Conservation (phyloP, 1,139 yeast species). For the Zygoascus hellenicus region DNA sequence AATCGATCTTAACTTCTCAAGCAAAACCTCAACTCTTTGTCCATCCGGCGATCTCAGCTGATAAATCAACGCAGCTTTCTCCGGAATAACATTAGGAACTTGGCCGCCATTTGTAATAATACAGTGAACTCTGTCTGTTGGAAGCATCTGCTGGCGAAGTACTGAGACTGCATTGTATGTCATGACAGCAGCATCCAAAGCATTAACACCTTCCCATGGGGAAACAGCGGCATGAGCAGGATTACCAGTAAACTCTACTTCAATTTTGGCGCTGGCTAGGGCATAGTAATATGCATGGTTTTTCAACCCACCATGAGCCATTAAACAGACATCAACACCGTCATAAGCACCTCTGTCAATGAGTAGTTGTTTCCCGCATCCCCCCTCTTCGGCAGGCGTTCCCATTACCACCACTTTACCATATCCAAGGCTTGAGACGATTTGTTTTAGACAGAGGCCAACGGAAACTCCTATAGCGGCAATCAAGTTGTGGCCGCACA, state of each 20-base stretch:
- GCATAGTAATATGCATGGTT: background rate
- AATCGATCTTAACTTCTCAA: background rate
- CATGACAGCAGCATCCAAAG: slow-evolving; percentile 13
- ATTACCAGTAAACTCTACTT: slow-evolving; percentile 10
- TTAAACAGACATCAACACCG: slow-evolving; percentile 24
- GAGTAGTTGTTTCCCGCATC: slow-evolving; percentile 26
- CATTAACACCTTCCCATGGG: slow-evolving; percentile 16
- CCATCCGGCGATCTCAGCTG: background rate
- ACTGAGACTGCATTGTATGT: slow-evolving; percentile 11
- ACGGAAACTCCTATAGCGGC: slow-evolving; percentile 22
- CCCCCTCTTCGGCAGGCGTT: slow-evolving; percentile 30
- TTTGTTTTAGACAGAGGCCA: slow-evolving; percentile 18
- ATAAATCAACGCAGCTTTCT: background rate
- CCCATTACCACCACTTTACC: slow-evolving; percentile 28
- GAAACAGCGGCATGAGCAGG: slow-evolving; percentile 14
- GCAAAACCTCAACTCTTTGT: background rate
- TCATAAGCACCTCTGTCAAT: slow-evolving; percentile 27
- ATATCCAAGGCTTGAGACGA: slow-evolving; percentile 21
- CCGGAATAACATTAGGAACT: slow-evolving; percentile 14
- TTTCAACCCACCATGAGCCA: slow-evolving; percentile 22
- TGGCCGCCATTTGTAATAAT: slow-evolving; percentile 12
- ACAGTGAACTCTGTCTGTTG: slow-evolving; percentile 11
- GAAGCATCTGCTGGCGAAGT: slow-evolving; percentile 13
- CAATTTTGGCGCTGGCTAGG: background rate
- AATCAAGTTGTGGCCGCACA: slow-evolving; percentile 30